Conservation (phyloP, 1,284 basidiomycete genomes). For the Ganoderma sp. region DNA sequence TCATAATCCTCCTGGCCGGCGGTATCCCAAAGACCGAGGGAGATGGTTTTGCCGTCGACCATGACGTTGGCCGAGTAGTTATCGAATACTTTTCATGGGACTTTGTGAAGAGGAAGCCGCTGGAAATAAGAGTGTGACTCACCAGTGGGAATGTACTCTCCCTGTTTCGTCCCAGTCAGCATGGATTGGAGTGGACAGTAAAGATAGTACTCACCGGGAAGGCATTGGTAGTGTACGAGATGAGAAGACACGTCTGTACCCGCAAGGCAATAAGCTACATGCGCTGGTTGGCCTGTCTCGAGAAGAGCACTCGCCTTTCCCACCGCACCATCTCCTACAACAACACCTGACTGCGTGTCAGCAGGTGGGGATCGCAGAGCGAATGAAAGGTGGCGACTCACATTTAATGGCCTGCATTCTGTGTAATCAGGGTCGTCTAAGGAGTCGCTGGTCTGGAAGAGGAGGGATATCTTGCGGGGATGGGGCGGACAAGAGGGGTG, state of each 20-base stretch:
- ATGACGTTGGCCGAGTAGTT: slow-evolving; percentile 97
- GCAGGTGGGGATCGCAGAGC: slow-evolving; percentile 12
- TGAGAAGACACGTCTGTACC: slow-evolving; percentile 91
- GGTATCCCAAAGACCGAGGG: slow-evolving; percentile 98
- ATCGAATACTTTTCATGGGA: slow-evolving; percentile 74
- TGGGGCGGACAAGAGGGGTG: slow-evolving; percentile 8
- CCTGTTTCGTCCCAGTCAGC: slow-evolving; percentile 52
- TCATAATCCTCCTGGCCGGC: slow-evolving; percentile 99
- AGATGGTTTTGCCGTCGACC: slow-evolving; percentile 99
- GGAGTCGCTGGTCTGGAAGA: slow-evolving; percentile 20
- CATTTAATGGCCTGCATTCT: slow-evolving; percentile 53
- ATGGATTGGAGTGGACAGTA: slow-evolving; percentile 26
- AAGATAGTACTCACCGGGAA: slow-evolving; percentile 75
- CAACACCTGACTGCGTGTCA: slow-evolving; percentile 72
- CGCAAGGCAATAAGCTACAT: slow-evolving; percentile 23
- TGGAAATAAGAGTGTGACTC: slow-evolving; percentile 31
- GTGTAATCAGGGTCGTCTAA: slow-evolving; percentile 37
- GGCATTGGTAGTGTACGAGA: slow-evolving; percentile 96
- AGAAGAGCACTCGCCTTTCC: slow-evolving; percentile 79
- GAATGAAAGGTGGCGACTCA: slow-evolving; percentile 31
- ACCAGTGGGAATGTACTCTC: slow-evolving; percentile 98
- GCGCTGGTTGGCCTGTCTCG: slow-evolving; percentile 6
- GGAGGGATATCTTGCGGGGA: slow-evolving; percentile 24
- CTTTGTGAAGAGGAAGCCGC: slow-evolving; percentile 8
- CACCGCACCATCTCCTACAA: slow-evolving; percentile 99